Evolutionary conservation across 192 early-diverging fungal genomes (phyloP), one percentile per base, ranked within the genome.

Genomic region (Coemansia sp.): DNA sequence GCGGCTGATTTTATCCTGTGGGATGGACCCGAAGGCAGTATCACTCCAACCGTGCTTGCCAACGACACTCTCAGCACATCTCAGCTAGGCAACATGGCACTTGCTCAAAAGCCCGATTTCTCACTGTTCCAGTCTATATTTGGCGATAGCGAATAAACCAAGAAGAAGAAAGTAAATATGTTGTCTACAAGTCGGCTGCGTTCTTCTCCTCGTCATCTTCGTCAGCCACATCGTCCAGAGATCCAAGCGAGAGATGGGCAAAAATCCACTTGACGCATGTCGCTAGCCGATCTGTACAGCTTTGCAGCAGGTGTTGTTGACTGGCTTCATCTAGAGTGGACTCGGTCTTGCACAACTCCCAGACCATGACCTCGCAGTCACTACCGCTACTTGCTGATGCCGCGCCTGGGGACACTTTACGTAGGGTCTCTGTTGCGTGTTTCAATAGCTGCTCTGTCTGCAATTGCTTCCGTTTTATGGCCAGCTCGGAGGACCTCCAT

Each of bases 1-100:
- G 75, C 75, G 5, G 75, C 75, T 17, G 75, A 76, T 31, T 76
- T 73, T 55, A 73, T 73, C 22, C 40, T 45, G 8, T 67, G 60
- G 65, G 62, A 65, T 12, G 20, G 3, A 31, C 5, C 17, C 22
- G 15, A 53, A 5, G 39, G 34, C 31, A 45, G 5, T 17, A 15
- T 19, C 17, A 5, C 3, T 10, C 64, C 64, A 53, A 22, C 61
- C 5, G 64, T 67, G 24, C 40, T 72, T 51, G 71, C 65, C 27
- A 56, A n/a, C 61, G 64, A 65, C 22, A 34, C 32, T n/a, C 32
- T 19, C 19, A 24, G 24, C 4, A 13, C 32, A 17, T 22, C 34
- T 20, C 50, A 24, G 42, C 6, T 10, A n/a, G 19, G 29, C 53
- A 17, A 31, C 17, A 13, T 24, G 10, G 34, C 36, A 20, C 59